These are phyloP conservation scores for Suillus lakei DNA, from an alignment of 768 basidiomycete genomes.

Conservation along the genomic window DNA sequence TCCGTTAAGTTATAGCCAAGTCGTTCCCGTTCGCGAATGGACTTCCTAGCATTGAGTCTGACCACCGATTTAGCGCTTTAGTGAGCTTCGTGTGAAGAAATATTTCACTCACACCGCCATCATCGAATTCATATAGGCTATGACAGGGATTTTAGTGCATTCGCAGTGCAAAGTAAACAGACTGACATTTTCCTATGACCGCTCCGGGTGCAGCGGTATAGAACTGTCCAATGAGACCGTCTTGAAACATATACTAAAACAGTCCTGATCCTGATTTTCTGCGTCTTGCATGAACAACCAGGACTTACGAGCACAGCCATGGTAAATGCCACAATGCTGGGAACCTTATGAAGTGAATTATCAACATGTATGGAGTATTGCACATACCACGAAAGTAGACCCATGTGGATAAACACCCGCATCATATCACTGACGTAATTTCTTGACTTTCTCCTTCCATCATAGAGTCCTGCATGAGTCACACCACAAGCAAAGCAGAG, in stretches of 20 bases:
- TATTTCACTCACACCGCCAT: slow-evolving; percentile 23
- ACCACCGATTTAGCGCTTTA: background rate
- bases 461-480: slow-evolving; percentile 8
- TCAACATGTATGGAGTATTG: background rate
- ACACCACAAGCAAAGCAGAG: background rate
- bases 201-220: slow-evolving; percentile 17
- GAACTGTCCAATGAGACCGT: background rate
- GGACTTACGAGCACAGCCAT: slow-evolving; percentile 19
- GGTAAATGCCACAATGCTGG: slow-evolving; percentile 12
- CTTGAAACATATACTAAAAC: slow-evolving; percentile 23
- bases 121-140: slow-evolving; percentile 30
- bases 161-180: background rate
- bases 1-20: slow-evolving; percentile 9
- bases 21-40: slow-evolving; percentile 21
- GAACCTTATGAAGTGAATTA: background rate
- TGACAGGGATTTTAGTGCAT: background rate
- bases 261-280: background rate
- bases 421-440: slow-evolving; percentile 21
- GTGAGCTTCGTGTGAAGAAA: background rate
- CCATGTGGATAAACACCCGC: slow-evolving; percentile 22
- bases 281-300: background rate
- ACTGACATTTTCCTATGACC: slow-evolving; percentile 23
- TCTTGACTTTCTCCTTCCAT: background rate
- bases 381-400: slow-evolving; percentile 23
- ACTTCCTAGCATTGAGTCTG: slow-evolving; percentile 14